phyloP scores from a whole-genome alignment of 1,284 basidiomycete species.

The Apiotrichum mycotoxinovorans region DNA sequence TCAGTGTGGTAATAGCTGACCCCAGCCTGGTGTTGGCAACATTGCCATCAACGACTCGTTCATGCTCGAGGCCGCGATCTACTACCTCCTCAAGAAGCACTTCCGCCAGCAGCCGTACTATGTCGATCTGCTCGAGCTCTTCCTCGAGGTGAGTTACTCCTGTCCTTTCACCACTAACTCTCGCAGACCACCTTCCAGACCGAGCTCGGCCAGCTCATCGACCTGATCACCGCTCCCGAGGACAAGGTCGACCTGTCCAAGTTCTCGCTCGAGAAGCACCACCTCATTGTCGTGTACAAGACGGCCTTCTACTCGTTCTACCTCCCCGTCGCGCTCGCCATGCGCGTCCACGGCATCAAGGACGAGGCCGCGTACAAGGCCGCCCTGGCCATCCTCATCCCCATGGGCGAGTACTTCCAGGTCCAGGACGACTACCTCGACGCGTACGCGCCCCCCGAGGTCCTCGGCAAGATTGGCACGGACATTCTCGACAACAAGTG shows the following conservation, averaged over 20 bases:
- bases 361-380: constrained; percentile 69
- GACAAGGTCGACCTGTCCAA: constrained; percentile 79
- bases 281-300: constrained; percentile 94
- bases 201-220: constrained; percentile 92
- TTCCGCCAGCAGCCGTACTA: constrained; percentile 82
- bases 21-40: constrained; percentile 63
- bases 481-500: constrained; percentile 99
- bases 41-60: constrained; percentile 96
- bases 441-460: constrained; percentile 82
- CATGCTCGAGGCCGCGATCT: constrained; percentile 95
- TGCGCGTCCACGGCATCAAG: constrained; percentile 71
- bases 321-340: constrained; percentile 91
- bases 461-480: constrained; percentile 95
- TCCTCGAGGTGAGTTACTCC: constrained; percentile 65
- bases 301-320: constrained; percentile 99
- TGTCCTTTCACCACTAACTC: not conserved
- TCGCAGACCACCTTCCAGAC: constrained; percentile 84
- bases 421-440: constrained; percentile 98
- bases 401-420: constrained; percentile 98
- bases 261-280: constrained; percentile 83
- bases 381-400: constrained; percentile 80
- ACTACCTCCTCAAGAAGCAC: constrained; percentile 81
- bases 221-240: constrained; percentile 92
- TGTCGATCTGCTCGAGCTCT: constrained; percentile 81
- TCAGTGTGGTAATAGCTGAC: not conserved